Conservation (phyloP, 129 eudicot species). For the Flaveria sonorensis region DNA sequence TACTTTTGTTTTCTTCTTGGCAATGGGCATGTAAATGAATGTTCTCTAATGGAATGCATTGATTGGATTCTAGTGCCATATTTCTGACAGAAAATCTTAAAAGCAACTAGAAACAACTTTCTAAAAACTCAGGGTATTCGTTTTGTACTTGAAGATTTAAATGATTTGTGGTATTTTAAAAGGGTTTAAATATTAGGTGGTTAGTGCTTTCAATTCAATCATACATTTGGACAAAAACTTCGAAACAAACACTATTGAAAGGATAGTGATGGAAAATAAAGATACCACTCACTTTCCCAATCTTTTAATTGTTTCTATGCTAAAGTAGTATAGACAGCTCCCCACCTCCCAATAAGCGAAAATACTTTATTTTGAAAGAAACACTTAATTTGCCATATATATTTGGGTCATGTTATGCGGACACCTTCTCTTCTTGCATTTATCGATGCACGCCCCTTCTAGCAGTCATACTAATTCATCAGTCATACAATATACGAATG, state of each 20-base stretch:
- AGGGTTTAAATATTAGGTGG: slow-evolving; percentile 28
- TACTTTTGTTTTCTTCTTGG: background rate
- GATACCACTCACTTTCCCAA: slow-evolving; percentile 41
- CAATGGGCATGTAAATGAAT: slow-evolving; percentile 2
- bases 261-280: slow-evolving; percentile 69
- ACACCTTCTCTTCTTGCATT: no score
- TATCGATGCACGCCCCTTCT: no score
- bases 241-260: slow-evolving; percentile 63
- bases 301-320: slow-evolving; percentile 12
- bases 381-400: background rate
- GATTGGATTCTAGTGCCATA: slow-evolving; percentile 11
- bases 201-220: slow-evolving; percentile 54
- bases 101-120: slow-evolving; percentile 36
- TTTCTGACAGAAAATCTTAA: slow-evolving; percentile 33
- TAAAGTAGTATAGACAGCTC: slow-evolving; percentile 35
- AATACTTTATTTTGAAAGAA: background rate
- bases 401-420: background rate
- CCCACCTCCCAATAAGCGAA: slow-evolving; percentile 31
- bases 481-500: no score
- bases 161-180: slow-evolving; percentile 8
- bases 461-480: no score
- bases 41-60: slow-evolving; percentile 19
- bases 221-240: slow-evolving; percentile 67
- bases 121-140: slow-evolving; percentile 33
- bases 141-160: slow-evolving; percentile 22